Evolutionary conservation across 1,284 basidiomycete genomes (phyloP).

Genomic region (Quambalaria eucalypti): DNA sequence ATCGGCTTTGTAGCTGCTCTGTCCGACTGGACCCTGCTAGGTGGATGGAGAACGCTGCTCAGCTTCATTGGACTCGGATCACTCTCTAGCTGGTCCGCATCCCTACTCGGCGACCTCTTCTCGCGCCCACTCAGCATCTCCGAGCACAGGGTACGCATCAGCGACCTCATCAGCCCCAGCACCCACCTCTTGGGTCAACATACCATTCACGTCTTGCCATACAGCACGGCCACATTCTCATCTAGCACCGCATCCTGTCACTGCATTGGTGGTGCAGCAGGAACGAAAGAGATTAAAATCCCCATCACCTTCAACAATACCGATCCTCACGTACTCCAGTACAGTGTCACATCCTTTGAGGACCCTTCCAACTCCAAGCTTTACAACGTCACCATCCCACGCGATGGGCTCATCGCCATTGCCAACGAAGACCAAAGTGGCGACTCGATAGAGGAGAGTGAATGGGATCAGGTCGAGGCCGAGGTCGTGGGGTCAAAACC

Average conservation of each 20-base stretch:
- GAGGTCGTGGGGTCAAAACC: constrained; percentile 2
- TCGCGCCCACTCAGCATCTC: constrained; percentile 43
- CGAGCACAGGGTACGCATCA: constrained; percentile 47
- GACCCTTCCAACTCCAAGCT: constrained; percentile 56
- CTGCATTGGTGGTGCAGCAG: constrained; percentile 59
- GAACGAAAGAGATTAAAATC: constrained; percentile 58
- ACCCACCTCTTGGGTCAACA: constrained; percentile 73
- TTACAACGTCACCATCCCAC: constrained; percentile 53
- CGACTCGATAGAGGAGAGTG: constrained; percentile 6
- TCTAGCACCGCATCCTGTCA: constrained; percentile 51
- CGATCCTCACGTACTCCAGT: constrained; percentile 62
- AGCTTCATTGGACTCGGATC: neutral
- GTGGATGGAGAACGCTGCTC: constrained; percentile 6
- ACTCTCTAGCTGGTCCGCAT: constrained; percentile 2
- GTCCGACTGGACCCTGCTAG: constrained; percentile 2
- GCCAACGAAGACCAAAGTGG: neutral
- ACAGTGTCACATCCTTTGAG: constrained; percentile 65
- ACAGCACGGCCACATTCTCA: constrained; percentile 66
- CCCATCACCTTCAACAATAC: constrained; percentile 87
- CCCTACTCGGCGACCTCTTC: constrained; percentile 15
- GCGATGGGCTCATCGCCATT: neutral
- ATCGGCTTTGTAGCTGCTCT: constrained; percentile 3
- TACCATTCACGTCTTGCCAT: constrained; percentile 75
- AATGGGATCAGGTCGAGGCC: constrained; percentile 13
- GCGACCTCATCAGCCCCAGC: constrained; percentile 45